phyloP scores from a whole-genome alignment of 2,329 filamentous ascomycete genomes.

The Monosporascus ibericus region DNA sequence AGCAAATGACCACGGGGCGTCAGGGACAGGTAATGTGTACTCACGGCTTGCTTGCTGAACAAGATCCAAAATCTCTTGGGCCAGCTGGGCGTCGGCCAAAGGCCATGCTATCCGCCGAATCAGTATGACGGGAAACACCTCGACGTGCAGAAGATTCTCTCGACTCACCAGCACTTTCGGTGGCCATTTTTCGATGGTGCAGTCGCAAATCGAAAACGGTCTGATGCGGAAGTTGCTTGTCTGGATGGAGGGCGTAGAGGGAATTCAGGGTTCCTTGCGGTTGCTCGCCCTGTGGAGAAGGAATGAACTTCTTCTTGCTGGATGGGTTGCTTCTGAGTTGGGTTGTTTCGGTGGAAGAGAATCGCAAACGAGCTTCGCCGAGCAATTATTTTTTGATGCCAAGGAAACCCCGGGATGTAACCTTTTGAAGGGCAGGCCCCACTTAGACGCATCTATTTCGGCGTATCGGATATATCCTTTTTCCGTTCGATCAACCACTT shows the following conservation, averaged over 20 bases:
- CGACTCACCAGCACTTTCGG: constrained; percentile 16
- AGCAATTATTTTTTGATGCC: not conserved
- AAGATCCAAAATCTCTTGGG: constrained; percentile 77
- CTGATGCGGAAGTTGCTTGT: constrained; percentile 1
- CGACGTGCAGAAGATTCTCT: not conserved
- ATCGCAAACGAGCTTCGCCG: not conserved
- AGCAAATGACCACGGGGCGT: not conserved
- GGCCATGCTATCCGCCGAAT: constrained; percentile 53
- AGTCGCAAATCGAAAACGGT: not conserved
- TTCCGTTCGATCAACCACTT: no score
- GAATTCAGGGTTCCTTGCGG: constrained; percentile 55
- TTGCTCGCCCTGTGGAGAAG: constrained; percentile 47
- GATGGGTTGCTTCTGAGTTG: constrained; percentile 4
- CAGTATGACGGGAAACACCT: constrained; percentile 7
- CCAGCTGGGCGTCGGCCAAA: constrained; percentile 65
- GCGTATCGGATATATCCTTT: no score
- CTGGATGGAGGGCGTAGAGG: not conserved
- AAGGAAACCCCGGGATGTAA: no score
- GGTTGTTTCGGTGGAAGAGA: constrained; percentile 2
- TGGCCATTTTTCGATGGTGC: constrained; percentile 1
- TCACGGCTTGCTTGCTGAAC: constrained; percentile 60
- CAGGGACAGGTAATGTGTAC: constrained; percentile 8
- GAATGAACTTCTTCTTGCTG: constrained; percentile 5
- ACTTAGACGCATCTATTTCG: no score
- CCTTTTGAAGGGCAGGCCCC: no score